Base-by-base conservation (phyloP, 257 asterid species). In the Gentiana dahurica region DNA sequence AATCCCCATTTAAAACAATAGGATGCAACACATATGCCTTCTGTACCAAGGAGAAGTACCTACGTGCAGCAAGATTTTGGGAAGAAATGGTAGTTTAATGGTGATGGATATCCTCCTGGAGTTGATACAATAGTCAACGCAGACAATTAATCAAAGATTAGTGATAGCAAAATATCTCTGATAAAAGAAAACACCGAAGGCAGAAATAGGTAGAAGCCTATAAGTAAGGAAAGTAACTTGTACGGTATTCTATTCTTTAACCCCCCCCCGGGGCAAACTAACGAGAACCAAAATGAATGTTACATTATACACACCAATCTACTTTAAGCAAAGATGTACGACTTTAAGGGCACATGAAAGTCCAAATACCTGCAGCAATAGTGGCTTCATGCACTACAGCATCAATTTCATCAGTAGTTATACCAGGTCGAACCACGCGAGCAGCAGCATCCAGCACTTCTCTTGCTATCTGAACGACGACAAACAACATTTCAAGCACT, bases 31-130 rank as follows among this genome's bases (percentile, higher is more conserved):
- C n/a, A 46, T 9, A 51, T 55, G 58, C 70, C 44, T 62, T 50
- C 24, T 24, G 24, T 62, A 71, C 56, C 68, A 58, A 72, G 62
- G 56, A 61, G 76, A 76, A 83, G 74, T 79, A 87, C 95, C 84
- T 66, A 92, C 99, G 97, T 92, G 99, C 99, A 92, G 87, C 97
- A 88, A 65, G 99, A 92, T 78, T 88, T 92, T 0, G 97, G 99
- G 71, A 92, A 92, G 70, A 88, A 88, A 77, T 86, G 78, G 71
- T 92, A 92, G 73, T 88, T 88, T 47, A 92, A 58, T 3, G 99
- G 95, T 57, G 99, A 92, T 70, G 99, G 99, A 73, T 92, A 92
- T 80, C 94, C 99, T 67, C 99, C 99, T 92, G 84, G 71, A 66
- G 51, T 5, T 47, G 59, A 60, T 43, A 55, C 6, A 53, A 62